Evolutionary conservation across 176 grass and related monocot genomes (phyloP), one percentile per base, ranked within the genome.

Genomic region (Cymbopogon citratus): DNA sequence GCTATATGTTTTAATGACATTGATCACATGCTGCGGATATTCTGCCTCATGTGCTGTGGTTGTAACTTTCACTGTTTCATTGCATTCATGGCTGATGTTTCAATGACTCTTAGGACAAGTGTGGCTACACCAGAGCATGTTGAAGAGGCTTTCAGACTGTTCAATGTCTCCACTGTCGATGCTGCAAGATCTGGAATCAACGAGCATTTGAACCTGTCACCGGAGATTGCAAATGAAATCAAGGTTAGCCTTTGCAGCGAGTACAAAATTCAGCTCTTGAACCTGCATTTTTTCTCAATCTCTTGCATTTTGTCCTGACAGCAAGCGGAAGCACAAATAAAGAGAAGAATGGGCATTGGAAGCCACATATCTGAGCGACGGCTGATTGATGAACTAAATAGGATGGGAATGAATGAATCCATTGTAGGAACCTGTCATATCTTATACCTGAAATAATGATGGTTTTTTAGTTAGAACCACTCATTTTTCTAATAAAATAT

Each of bases 261-360:
- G 0, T 81, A 29, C 28, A 36, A 9, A 36, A 1, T 35, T 8
- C 0, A 69, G 24, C 5, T 40, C 16, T 44, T 57, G 39, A n/a
- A 72, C 16, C 27, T 70, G 25, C 69, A 15, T 26, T 26, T 71
- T 71, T 78, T 70, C 75, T 69, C n/a, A 71, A 26, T 39, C 0
- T 36, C 36, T 45, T 31, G 2, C 57, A 69, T 66, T 66, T 83
- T 84, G 12, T 70, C 43, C 52, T 16, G 27, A 68, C 78, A 99
- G 96, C 92, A 99, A 99, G 96, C 92, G 10, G 96, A 95, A 63
- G 64, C 91, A 16, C 96, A 99, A 77, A 95, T 99, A 87, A 99
- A 95, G 76, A 91, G 92, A 81, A 88, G 96, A 78, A 95, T 99
- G 91, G 96, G 96, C 31, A 99, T 99, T 16, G 92, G 96, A 76